phyloP scores from a whole-genome alignment of 805 yeast genomes.

The Yarrowia osloensis region DNA sequence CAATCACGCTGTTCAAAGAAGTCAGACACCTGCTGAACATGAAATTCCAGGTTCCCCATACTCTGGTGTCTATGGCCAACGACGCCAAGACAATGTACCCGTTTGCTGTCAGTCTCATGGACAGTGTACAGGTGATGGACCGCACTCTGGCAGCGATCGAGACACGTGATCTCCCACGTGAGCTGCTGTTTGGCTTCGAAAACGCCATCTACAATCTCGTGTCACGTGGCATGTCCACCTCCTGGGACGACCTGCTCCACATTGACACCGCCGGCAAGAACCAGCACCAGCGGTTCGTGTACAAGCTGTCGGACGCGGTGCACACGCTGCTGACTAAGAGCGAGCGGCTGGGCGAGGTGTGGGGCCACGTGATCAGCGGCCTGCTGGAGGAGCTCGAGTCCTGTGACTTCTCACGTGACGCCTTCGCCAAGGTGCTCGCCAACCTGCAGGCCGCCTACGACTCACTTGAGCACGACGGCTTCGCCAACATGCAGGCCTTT shows the following conservation, averaged over 20 bases:
- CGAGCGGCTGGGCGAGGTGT: slow-evolving; percentile 39
- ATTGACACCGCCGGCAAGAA: slow-evolving; percentile 50
- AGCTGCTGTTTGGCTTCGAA: slow-evolving; percentile 36
- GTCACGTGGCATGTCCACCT: slow-evolving; percentile 43
- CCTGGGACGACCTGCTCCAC: slow-evolving; percentile 58
- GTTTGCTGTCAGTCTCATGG: slow-evolving; percentile 55
- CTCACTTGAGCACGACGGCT: slow-evolving; percentile 14
- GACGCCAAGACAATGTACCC: slow-evolving; percentile 58
- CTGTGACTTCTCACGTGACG: slow-evolving; percentile 38
- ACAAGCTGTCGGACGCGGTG: slow-evolving; percentile 43
- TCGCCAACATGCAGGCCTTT: slow-evolving; percentile 18
- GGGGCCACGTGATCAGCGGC: slow-evolving; percentile 36
- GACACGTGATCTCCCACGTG: slow-evolving; percentile 43
- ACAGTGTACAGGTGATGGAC: slow-evolving; percentile 51
- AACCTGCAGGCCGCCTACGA: slow-evolving; percentile 8
- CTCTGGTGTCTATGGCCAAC: slow-evolving; percentile 51
- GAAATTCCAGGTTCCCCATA: slow-evolving; percentile 60
- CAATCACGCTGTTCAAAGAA: slow-evolving; percentile 53
- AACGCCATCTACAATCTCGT: slow-evolving; percentile 32
- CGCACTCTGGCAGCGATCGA: slow-evolving; percentile 39
- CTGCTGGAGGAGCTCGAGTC: slow-evolving; percentile 38
- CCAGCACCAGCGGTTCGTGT: slow-evolving; percentile 41
- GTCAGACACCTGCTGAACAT: slow-evolving; percentile 52
- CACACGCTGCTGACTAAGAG: slow-evolving; percentile 37
- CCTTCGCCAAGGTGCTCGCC: slow-evolving; percentile 33